phyloP scores from a whole-genome alignment of 2,329 filamentous ascomycete genomes.

The Alternaria arborescens region DNA sequence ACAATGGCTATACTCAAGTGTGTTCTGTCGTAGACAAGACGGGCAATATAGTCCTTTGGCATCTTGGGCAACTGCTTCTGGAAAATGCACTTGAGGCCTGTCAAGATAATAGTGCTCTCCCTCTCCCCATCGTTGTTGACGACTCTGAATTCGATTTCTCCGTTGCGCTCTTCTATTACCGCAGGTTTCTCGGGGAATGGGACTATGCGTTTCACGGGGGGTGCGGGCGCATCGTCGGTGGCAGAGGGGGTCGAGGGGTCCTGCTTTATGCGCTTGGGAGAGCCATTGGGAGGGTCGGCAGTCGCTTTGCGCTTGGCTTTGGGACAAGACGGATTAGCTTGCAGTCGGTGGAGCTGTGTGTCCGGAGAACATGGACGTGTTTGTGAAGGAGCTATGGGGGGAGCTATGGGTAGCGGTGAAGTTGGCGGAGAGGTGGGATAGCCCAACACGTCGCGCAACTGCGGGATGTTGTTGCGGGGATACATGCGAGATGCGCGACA shows the following conservation, averaged over 20 bases:
- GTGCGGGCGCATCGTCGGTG: slow-evolving; percentile 42
- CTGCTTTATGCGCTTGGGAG: slow-evolving; percentile 66
- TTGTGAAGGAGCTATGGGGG: not conserved
- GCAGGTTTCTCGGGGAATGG: slow-evolving; percentile 94
- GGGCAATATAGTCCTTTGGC: slow-evolving; percentile 98
- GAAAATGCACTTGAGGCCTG: slow-evolving; percentile 95
- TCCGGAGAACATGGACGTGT: slow-evolving; percentile 14
- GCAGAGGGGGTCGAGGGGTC: slow-evolving; percentile 48
- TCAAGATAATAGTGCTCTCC: slow-evolving; percentile 92
- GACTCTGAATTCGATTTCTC: slow-evolving; percentile 95
- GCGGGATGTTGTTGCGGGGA: slow-evolving; percentile 17
- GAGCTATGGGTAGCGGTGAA: not conserved
- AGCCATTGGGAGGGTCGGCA: slow-evolving; percentile 68
- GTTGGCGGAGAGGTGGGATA: slow-evolving; percentile 32
- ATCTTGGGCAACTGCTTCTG: slow-evolving; percentile 99
- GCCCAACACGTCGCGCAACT: slow-evolving; percentile 27
- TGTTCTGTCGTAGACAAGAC: slow-evolving; percentile 95
- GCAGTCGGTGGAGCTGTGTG: slow-evolving; percentile 17
- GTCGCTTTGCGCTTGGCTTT: slow-evolving; percentile 77
- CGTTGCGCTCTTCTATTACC: slow-evolving; percentile 90
- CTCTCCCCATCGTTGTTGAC: slow-evolving; percentile 94
- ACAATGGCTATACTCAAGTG: slow-evolving; percentile 97
- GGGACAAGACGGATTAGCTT: slow-evolving; percentile 25
- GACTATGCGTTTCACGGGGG: slow-evolving; percentile 68
- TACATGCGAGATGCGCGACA: slow-evolving; percentile 9